Base-by-base conservation (phyloP, 352 stramenopile species). In the Phytopythium cucurbitacearum region DNA sequence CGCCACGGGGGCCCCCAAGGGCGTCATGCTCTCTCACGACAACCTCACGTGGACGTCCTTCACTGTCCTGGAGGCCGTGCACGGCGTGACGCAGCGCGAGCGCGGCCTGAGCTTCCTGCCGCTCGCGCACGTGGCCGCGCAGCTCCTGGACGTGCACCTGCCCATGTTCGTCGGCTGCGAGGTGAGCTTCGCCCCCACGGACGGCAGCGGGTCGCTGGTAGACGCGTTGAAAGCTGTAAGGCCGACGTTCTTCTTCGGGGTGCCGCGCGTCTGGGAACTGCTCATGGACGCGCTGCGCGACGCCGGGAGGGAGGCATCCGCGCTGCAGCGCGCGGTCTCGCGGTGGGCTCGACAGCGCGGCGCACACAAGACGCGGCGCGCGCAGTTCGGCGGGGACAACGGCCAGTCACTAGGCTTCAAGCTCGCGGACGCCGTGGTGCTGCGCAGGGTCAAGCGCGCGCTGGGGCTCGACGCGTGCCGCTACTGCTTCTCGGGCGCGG, bases 201-300 rank as follows among this genome's bases (percentile, higher is more conserved):
- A 34, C 12, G 33, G 48, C 3, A 45, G 48, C 10, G 48, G 37
- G 36, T 38, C 76, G 28, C 62, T 95, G 9, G 65, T 85, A 1
- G 64, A 67, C 16, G 91, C 83, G 11, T 56, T 95, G 11, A 73
- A 81, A 37, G 71, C 88, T 44, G 71, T 87, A 46, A 66, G 71
- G 5, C 78, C 78, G 7, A 82, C 80, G 41, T 87, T 79, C 50
- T 94, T 94, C 66, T 91, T 94, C 47, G 83, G 82, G 35, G 86
- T 95, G 13, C 85, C 86, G 49, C 80, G 85, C 43, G 83, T 95
- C 38, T 95, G 80, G 80, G 86, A 95, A 59, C 94, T 94, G 57
- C 77, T 95, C 56, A 84, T 89, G 72, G 86, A 93, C 48, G 79
- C 77, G 40, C 85, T 95, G 53, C 67, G 71, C 50, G 76, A 80